Evolutionary conservation across 805 yeast genomes (phyloP).

Genomic region (Saccharomycopsis babjevae): DNA sequence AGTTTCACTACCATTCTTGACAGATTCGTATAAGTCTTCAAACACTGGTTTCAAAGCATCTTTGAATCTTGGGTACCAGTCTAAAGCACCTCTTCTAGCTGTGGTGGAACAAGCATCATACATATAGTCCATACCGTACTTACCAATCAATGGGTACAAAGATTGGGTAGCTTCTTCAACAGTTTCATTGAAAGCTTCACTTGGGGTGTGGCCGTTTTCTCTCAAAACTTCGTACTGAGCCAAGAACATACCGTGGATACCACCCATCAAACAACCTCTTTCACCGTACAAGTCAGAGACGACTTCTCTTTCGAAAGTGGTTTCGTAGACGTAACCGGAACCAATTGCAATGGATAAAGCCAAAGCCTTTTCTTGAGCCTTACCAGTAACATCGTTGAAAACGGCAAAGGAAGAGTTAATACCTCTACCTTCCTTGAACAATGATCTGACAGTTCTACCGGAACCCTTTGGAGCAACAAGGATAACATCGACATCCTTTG

Average conservation of each 20-base stretch:
- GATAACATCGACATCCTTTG: conserved; percentile 90
- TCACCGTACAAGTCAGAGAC: conserved; percentile 99
- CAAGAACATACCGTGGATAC: conserved; percentile 99
- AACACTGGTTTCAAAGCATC: conserved; percentile 98
- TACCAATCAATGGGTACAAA: conserved; percentile 96
- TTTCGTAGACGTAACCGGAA: conserved; percentile 99
- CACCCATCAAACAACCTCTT: conserved; percentile 99
- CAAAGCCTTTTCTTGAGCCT: conserved; percentile 98
- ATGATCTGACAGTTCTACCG: conserved; percentile 98
- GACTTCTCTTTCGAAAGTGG: conserved; percentile 98
- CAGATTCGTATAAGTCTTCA: conserved; percentile 90
- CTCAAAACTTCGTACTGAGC: conserved; percentile 99
- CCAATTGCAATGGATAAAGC: conserved; percentile 99
- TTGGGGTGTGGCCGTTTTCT: conserved; percentile 99
- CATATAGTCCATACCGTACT: conserved; percentile 99
- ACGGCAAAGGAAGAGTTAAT: conserved; percentile 99
- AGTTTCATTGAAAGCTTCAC: conserved; percentile 99
- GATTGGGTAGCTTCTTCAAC: conserved; percentile 99
- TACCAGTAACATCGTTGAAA: conserved; percentile 98
- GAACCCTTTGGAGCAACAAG: conserved; percentile 99
- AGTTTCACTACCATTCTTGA: conserved; percentile 94
- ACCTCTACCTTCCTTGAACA: conserved; percentile 99
- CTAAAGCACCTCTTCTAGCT: conserved; percentile 99
- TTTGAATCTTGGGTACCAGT: conserved; percentile 99
- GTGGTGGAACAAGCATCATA: conserved; percentile 99